phyloP scores from a whole-genome alignment of 2,329 filamentous ascomycete species.

The Diplodia seriata region DNA sequence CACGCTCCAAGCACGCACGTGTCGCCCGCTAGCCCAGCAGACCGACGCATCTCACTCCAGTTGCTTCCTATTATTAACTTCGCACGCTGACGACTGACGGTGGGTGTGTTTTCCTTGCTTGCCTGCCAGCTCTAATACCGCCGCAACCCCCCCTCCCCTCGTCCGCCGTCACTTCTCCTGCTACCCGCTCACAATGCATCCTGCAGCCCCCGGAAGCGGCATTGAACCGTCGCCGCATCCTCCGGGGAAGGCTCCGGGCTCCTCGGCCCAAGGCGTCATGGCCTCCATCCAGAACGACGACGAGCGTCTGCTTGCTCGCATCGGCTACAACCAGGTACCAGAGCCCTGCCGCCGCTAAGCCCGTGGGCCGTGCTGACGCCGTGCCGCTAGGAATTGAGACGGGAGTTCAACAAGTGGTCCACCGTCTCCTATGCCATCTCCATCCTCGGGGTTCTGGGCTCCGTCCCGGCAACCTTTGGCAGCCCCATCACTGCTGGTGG shows the following conservation, averaged over 20 bases:
- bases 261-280: constrained; percentile 42
- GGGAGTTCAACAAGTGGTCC: constrained; percentile 72
- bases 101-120: not conserved
- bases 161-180: not conserved
- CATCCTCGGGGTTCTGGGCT: constrained; percentile 69
- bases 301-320: constrained; percentile 65
- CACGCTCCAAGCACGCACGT: constrained; percentile 25
- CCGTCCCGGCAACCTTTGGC: constrained; percentile 68
- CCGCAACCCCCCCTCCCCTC: not conserved
- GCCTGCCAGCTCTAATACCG: not conserved
- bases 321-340: constrained; percentile 68
- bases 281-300: constrained; percentile 64
- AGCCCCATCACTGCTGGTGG: constrained; percentile 65
- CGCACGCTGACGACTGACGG: not conserved
- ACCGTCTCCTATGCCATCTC: constrained; percentile 71
- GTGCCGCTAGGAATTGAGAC: constrained; percentile 60
- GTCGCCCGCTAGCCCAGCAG: constrained; percentile 7
- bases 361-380: constrained; percentile 35
- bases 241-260: constrained; percentile 3
- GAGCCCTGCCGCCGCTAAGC: not conserved
- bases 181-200: constrained; percentile 9
- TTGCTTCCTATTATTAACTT: constrained; percentile 22
- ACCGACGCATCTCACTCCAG: constrained; percentile 6
- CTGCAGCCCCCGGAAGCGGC: not conserved
- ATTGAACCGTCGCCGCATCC: not conserved